Conservation (phyloP, 2,329 filamentous ascomycete species). For the Colletotrichum caudatum region DNA sequence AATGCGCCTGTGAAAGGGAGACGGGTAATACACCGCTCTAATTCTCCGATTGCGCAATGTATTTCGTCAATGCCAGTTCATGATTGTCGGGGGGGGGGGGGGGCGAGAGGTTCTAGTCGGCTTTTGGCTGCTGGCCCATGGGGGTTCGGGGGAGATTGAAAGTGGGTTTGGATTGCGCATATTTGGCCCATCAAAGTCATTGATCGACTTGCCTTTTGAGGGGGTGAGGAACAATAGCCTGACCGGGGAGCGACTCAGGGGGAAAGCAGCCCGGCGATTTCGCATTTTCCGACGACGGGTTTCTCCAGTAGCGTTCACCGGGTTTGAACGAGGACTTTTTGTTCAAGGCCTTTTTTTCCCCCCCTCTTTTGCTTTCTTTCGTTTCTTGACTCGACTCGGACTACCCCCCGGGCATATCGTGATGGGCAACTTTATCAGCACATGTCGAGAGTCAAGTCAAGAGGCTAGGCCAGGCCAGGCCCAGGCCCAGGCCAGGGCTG, state of each 20-base stretch:
- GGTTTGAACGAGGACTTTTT: neutral
- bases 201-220: slow-evolving; percentile 6
- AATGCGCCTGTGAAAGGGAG: slow-evolving; percentile 3
- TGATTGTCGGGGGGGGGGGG: slow-evolving; percentile 3
- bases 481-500: neutral
- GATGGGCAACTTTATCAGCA: slow-evolving; percentile 12
- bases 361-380: neutral
- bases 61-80: neutral
- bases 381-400: slow-evolving; percentile 4
- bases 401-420: slow-evolving; percentile 9
- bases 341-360: neutral
- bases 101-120: neutral
- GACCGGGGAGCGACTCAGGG: slow-evolving; percentile 20
- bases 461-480: neutral
- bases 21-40: slow-evolving; percentile 8
- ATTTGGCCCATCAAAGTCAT: neutral
- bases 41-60: slow-evolving; percentile 38
- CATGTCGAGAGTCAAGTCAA: slow-evolving; percentile 10
- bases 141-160: slow-evolving; percentile 20
- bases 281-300: slow-evolving; percentile 22
- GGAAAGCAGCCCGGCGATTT: neutral
- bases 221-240: neutral
- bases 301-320: neutral
- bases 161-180: slow-evolving; percentile 18
- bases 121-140: neutral